phyloP scores from a whole-genome alignment of 139 green algal genomes.

The Chlorella sp. region DNA sequence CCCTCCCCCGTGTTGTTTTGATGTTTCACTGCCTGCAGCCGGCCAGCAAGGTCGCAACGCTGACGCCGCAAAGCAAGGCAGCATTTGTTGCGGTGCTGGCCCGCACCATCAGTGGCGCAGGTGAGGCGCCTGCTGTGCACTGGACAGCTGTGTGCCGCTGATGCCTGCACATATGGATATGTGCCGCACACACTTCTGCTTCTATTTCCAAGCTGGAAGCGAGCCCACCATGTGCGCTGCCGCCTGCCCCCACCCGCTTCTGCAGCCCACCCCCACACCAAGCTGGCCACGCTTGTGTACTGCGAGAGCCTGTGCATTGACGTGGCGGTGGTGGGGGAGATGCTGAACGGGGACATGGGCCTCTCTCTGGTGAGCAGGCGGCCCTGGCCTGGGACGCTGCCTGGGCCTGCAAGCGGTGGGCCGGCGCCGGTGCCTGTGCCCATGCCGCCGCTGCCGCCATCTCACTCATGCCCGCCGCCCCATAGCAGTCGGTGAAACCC shows the following conservation, averaged over 20 bases:
- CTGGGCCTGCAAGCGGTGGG: not conserved
- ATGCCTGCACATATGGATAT: not conserved
- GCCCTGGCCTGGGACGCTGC: not conserved
- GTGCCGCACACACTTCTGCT: not conserved
- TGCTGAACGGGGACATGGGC: constrained; percentile 89
- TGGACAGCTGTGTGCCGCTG: no score
- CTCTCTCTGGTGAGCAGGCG: constrained; percentile 73
- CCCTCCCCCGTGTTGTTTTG: not conserved
- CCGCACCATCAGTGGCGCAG: constrained; percentile 29
- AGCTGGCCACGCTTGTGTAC: constrained; percentile 91
- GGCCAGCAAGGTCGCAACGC: not conserved
- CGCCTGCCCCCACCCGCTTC: not conserved
- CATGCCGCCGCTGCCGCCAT: not conserved
- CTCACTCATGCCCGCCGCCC: no score
- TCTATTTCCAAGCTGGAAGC: not conserved
- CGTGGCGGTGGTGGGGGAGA: constrained; percentile 80
- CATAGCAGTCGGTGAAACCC: no score
- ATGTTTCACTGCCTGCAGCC: not conserved
- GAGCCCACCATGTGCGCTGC: not conserved
- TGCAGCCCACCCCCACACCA: constrained; percentile 35
- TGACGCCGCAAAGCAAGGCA: not conserved
- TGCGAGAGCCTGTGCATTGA: constrained; percentile 89
- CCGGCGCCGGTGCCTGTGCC: not conserved
- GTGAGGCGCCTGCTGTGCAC: not conserved
- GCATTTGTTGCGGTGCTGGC: constrained; percentile 17